Percentiles rank a stretch among this genome's conserved stretches.
These are phyloP conservation scores for Choiromyces venosus DNA, from an alignment of 495 filamentous ascomycete genomes.

Conservation along the genomic window DNA sequence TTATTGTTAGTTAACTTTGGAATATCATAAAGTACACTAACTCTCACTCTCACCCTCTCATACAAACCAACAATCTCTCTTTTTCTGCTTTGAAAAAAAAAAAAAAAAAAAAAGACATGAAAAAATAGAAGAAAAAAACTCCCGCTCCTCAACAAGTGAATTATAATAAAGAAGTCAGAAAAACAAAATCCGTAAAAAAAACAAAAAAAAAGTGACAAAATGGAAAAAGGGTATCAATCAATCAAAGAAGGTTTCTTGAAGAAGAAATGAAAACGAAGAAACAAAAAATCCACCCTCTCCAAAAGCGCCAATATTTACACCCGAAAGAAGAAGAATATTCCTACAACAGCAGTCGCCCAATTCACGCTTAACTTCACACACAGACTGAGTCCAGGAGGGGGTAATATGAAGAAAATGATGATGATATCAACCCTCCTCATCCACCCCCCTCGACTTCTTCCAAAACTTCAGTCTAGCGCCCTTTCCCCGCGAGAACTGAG, in stretches of 20 bases:
- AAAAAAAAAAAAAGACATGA: slow-evolving; percentile 16
- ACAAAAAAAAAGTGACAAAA: background rate
- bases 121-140: slow-evolving; percentile 21
- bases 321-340: background rate
- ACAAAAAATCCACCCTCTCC: slow-evolving; percentile 15
- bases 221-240: too few species aligned
- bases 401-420: background rate
- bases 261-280: slow-evolving; percentile 19
- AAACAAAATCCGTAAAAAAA: background rate
- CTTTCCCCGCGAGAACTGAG: slow-evolving; percentile 22
- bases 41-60: slow-evolving; percentile 15
- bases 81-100: background rate
- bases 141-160: slow-evolving; percentile 1
- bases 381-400: background rate
- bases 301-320: slow-evolving; percentile 1
- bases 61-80: background rate
- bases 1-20: background rate
- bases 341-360: background rate
- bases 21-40: slow-evolving; percentile 21
- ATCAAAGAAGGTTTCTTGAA: slow-evolving; percentile 3
- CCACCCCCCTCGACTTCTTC: slow-evolving; percentile 16
- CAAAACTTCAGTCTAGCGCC: slow-evolving; percentile 25
- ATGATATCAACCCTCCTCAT: background rate
- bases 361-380: background rate
- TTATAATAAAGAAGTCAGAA: background rate